Conservation (phyloP, 1,139 yeast species). For the Candida dubliniensis region DNA sequence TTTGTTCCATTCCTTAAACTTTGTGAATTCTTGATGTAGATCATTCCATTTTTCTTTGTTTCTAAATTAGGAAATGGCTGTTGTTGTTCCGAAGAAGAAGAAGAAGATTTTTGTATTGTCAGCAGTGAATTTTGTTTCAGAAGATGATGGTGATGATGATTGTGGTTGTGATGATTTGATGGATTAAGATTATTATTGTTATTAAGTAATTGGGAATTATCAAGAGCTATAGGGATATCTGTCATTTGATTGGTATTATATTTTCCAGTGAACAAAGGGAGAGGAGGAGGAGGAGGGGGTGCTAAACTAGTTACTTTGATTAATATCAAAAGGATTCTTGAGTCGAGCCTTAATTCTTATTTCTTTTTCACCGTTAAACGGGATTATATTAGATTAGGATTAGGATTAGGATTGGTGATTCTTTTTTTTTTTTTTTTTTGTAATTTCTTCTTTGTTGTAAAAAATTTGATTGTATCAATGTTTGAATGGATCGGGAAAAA, state of each 20-base stretch:
- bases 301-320: background rate
- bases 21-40: conserved; percentile 10
- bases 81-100: background rate
- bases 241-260: conserved; percentile 7
- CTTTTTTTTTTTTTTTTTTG: no score
- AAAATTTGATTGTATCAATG: no score
- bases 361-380: no score
- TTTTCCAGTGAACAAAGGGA: background rate
- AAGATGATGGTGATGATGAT: background rate
- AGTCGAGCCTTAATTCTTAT: no score
- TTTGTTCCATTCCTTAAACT: conserved; percentile 2
- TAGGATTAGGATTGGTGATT: no score
- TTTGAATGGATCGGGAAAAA: no score
- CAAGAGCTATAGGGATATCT: conserved; percentile 11
- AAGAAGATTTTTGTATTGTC: background rate
- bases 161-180: conserved; percentile 1
- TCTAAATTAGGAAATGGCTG: conserved; percentile 15
- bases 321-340: no score
- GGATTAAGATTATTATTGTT: background rate
- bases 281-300: no score
- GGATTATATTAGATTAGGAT: no score
- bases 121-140: conserved; percentile 1
- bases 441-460: no score
- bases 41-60: conserved; percentile 10
- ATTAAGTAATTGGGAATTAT: conserved; percentile 5